These are phyloP conservation scores for Botrytis tulipae DNA, from an alignment of 2,329 filamentous ascomycete species.

Conservation along the genomic window DNA sequence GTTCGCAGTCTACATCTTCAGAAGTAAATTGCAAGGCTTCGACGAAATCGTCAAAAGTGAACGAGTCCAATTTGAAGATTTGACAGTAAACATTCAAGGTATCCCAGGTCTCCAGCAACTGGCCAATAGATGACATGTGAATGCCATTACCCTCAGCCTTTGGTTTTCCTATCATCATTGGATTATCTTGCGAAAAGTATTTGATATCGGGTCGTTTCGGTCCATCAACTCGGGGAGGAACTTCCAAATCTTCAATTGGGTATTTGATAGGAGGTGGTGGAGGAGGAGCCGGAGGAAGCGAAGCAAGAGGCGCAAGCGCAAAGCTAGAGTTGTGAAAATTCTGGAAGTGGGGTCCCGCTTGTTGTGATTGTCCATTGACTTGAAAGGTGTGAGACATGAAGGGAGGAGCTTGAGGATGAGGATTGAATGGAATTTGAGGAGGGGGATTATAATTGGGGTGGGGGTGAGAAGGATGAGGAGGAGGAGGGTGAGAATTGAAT, in stretches of 20 bases:
- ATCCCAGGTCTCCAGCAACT: slow-evolving; percentile 88
- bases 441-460: slow-evolving; percentile 15
- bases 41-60: slow-evolving; percentile 95
- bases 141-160: slow-evolving; percentile 58
- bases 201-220: slow-evolving; percentile 70
- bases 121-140: slow-evolving; percentile 80
- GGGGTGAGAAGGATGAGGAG: slow-evolving; percentile 25
- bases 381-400: slow-evolving; percentile 38
- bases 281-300: slow-evolving; percentile 53
- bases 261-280: slow-evolving; percentile 82
- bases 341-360: slow-evolving; percentile 36
- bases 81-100: slow-evolving; percentile 98
- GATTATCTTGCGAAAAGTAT: slow-evolving; percentile 68
- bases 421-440: slow-evolving; percentile 29
- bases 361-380: slow-evolving; percentile 37
- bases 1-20: slow-evolving; percentile 71
- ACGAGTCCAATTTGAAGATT: slow-evolving; percentile 90
- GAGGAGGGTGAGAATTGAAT: slow-evolving; percentile 27
- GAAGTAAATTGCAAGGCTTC: slow-evolving; percentile 80
- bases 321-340: slow-evolving; percentile 46
- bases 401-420: slow-evolving; percentile 26
- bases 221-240: slow-evolving; percentile 64
- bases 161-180: slow-evolving; percentile 48
- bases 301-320: slow-evolving; percentile 48
- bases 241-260: slow-evolving; percentile 89